phyloP scores from a whole-genome alignment of 179 eudicot genomes.

The Actinidia chinensis region DNA sequence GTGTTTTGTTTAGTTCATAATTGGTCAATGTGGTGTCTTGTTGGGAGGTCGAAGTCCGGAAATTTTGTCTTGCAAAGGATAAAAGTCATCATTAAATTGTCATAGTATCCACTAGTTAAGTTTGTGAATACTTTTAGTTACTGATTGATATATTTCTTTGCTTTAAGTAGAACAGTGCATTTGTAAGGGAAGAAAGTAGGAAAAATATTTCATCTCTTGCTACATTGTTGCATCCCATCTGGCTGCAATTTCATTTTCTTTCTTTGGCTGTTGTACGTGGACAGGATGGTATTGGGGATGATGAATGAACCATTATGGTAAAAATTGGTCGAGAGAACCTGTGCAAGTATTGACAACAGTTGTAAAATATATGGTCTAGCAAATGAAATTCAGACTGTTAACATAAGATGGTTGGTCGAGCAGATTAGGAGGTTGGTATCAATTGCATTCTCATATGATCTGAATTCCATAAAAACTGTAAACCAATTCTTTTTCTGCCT shows the following conservation, averaged over 20 bases:
- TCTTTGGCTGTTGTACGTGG: neutral
- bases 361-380: slow-evolving; percentile 97
- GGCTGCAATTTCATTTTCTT: neutral
- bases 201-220: neutral
- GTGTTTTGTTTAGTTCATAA: neutral
- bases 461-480: neutral
- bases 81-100: neutral
- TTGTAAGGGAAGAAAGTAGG: neutral
- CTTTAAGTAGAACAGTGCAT: neutral
- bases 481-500: neutral
- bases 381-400: slow-evolving; percentile 94
- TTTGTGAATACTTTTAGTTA: neutral
- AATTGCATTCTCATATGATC: slow-evolving; percentile 3
- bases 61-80: no score
- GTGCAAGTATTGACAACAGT: slow-evolving; percentile 96
- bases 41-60: no score
- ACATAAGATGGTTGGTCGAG: slow-evolving; percentile 92
- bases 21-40: neutral
- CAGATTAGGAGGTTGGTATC: slow-evolving; percentile 82
- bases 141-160: neutral
- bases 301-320: slow-evolving; percentile 97
- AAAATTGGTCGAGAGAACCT: slow-evolving; percentile 91
- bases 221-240: slow-evolving; percentile 3
- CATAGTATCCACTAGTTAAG: no score
- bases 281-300: slow-evolving; percentile 95